Percentiles rank a stretch among this genome's conserved stretches.
These are phyloP conservation scores for Oidium heveae DNA, from an alignment of 2,329 filamentous ascomycete genomes.

Conservation along the genomic window DNA sequence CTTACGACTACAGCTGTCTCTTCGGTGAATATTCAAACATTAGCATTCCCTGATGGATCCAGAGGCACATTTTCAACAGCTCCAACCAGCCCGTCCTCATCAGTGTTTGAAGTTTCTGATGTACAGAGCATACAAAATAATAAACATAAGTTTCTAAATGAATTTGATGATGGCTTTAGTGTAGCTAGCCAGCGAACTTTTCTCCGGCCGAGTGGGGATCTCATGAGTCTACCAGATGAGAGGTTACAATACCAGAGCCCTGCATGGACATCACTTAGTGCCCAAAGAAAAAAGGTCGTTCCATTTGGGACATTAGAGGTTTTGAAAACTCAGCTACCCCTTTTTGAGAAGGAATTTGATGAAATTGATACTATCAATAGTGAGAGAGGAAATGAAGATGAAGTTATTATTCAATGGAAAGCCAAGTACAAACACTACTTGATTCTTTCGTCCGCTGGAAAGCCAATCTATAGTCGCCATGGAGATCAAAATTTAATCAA, in stretches of 20 bases:
- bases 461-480: constrained; percentile 90
- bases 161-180: constrained; percentile 23
- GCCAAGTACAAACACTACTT: constrained; percentile 91
- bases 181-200: constrained; percentile 24
- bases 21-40: constrained; percentile 52
- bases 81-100: constrained; percentile 13
- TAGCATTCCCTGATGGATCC: constrained; percentile 45
- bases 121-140: constrained; percentile 9
- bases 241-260: constrained; percentile 39
- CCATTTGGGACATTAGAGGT: constrained; percentile 31
- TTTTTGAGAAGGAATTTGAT: constrained; percentile 59
- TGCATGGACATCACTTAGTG: constrained; percentile 41
- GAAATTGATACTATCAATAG: constrained; percentile 34
- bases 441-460: constrained; percentile 84
- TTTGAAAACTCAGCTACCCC: constrained; percentile 28
- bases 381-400: constrained; percentile 27
- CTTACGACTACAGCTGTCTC: constrained; percentile 65
- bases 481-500: constrained; percentile 78
- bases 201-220: constrained; percentile 33
- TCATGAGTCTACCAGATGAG: constrained; percentile 59
- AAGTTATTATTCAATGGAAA: constrained; percentile 48
- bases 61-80: constrained; percentile 33
- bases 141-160: constrained; percentile 19
- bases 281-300: constrained; percentile 31
- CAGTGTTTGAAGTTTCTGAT: constrained; percentile 11